phyloP scores from a whole-genome alignment of 768 basidiomycete species.

The Podaxis mareebaensis region DNA sequence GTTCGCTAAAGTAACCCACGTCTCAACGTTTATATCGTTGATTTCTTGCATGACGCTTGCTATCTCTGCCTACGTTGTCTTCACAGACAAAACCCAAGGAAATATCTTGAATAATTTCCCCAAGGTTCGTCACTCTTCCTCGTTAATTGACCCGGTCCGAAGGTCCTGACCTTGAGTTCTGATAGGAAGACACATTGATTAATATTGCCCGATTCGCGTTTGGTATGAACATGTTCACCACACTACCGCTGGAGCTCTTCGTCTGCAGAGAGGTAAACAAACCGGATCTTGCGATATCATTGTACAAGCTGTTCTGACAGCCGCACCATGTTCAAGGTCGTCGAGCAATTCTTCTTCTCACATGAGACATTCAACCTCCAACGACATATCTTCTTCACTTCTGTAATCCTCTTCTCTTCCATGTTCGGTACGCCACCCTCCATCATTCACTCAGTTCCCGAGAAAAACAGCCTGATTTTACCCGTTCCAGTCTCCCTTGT shows the following conservation, averaged over 20 bases:
- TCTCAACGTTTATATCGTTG: slow-evolving; percentile 83
- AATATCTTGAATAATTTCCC: slow-evolving; percentile 97
- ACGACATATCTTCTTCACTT: slow-evolving; percentile 90
- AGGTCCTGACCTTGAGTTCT: background rate
- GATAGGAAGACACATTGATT: slow-evolving; percentile 80
- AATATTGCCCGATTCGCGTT: slow-evolving; percentile 95
- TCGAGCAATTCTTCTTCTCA: slow-evolving; percentile 96
- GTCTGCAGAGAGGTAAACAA: slow-evolving; percentile 87
- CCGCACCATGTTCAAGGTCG: slow-evolving; percentile 52
- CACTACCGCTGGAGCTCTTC: slow-evolving; percentile 92
- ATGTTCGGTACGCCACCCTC: slow-evolving; percentile 51
- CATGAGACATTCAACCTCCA: slow-evolving; percentile 80
- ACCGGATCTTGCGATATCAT: background rate
- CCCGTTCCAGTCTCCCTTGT: slow-evolving; percentile 73
- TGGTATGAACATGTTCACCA: slow-evolving; percentile 97
- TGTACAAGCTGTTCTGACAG: background rate
- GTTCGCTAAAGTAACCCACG: slow-evolving; percentile 90
- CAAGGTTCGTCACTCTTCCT: slow-evolving; percentile 42
- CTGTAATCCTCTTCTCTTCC: slow-evolving; percentile 74
- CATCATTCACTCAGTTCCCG: background rate
- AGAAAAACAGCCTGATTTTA: slow-evolving; percentile 12
- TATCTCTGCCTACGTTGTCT: slow-evolving; percentile 82
- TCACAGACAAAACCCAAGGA: slow-evolving; percentile 91
- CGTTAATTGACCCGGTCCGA: background rate
- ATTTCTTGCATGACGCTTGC: slow-evolving; percentile 85